These are phyloP conservation scores for Coelastrella sp. DNA, from an alignment of 139 green algal species.

Conservation along the genomic window DNA sequence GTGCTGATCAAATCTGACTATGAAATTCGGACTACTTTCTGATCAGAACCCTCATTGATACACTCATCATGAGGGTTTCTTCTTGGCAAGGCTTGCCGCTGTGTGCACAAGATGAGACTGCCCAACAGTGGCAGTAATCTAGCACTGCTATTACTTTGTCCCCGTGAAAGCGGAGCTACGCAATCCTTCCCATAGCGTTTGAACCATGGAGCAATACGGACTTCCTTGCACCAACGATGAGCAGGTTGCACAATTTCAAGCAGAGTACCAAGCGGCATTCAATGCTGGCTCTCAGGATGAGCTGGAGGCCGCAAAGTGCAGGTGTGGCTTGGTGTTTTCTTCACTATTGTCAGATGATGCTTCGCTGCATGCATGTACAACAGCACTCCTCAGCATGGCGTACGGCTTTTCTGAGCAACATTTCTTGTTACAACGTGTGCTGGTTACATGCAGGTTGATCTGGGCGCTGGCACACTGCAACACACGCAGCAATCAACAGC, in stretches of 20 bases:
- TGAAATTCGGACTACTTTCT: no score
- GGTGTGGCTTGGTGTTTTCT: background rate
- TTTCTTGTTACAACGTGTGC: background rate
- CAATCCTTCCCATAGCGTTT: background rate
- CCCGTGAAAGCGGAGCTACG: background rate
- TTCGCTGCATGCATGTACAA: background rate
- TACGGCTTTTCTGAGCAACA: background rate
- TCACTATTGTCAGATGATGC: no score
- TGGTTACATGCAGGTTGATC: slow-evolving; percentile 12
- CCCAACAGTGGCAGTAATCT: no score
- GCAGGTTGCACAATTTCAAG: slow-evolving; percentile 33
- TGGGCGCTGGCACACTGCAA: slow-evolving; percentile 32
- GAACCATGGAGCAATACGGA: background rate
- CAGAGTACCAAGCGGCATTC: slow-evolving; percentile 38
- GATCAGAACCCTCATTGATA: no score
- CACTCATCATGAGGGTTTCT: no score
- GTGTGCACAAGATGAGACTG: no score
- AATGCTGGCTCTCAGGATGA: slow-evolving; percentile 33
- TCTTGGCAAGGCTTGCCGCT: no score
- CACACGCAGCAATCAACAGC: slow-evolving; percentile 23
- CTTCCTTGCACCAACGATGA: slow-evolving; percentile 29
- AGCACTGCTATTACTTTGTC: background rate
- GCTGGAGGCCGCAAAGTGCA: slow-evolving; percentile 25
- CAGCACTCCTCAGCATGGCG: background rate
- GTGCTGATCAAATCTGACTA: no score